phyloP scores from a whole-genome alignment of 2,329 filamentous ascomycete genomes.

The Phoma sp. region DNA sequence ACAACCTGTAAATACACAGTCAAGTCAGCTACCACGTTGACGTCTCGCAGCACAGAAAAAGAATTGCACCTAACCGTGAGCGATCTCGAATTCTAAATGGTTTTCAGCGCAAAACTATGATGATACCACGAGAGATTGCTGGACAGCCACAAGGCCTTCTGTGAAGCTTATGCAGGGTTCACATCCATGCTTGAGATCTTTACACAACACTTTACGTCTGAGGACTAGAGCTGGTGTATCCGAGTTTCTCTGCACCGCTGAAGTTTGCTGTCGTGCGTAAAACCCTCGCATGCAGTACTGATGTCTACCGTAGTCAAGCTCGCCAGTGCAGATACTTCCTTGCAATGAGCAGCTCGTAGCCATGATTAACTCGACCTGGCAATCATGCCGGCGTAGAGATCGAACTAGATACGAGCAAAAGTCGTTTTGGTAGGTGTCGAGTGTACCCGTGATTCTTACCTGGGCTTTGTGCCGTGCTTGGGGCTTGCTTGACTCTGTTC shows the following conservation, averaged over 20 bases:
- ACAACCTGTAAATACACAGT: neutral
- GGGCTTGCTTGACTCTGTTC: neutral
- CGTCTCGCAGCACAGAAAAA: neutral
- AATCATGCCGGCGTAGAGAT: neutral
- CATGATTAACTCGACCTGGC: neutral
- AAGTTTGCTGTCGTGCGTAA: neutral
- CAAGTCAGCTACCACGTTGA: neutral
- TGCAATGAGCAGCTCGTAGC: constrained; percentile 3
- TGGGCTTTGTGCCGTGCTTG: neutral
- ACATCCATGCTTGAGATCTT: no score
- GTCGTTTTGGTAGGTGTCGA: neutral
- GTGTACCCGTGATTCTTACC: neutral
- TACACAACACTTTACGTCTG: no score
- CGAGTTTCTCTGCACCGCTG: no score
- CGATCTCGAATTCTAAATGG: no score
- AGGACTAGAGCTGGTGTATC: no score
- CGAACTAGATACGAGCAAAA: neutral
- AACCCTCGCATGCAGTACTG: neutral
- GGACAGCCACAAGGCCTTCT: no score
- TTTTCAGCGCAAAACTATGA: no score
- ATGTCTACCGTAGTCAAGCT: constrained; percentile 1
- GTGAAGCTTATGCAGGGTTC: no score
- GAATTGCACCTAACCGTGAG: no score
- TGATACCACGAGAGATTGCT: no score
- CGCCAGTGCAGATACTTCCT: neutral